Percentiles rank a stretch among this genome's conserved stretches.
Evolutionary conservation across 164 flowering plant species (phyloP).

Genomic region (Vitis amurensis): DNA sequence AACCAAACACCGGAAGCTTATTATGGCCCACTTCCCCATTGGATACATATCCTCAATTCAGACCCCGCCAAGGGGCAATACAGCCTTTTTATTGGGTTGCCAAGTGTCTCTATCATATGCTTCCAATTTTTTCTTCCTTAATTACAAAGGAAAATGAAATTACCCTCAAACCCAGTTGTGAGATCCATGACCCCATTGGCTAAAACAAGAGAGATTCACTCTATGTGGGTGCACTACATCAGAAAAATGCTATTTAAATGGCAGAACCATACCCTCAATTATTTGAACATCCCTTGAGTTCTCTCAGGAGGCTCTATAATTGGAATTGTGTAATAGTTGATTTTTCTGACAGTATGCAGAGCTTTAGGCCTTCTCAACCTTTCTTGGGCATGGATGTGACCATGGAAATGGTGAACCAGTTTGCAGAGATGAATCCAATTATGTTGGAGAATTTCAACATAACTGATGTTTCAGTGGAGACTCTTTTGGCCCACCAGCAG

Average conservation of each 20-base stretch:
- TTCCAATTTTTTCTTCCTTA: constrained; percentile 15
- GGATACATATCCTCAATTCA: background rate
- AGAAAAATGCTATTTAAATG: background rate
- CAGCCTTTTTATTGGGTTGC: background rate
- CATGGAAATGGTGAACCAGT: constrained; percentile 11
- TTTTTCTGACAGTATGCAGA: constrained; percentile 11
- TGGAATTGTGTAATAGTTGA: constrained; percentile 6
- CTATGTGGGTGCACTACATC: background rate
- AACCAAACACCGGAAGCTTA: background rate
- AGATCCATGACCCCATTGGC: background rate
- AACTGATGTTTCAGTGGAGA: constrained; percentile 8
- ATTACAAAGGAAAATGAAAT: constrained; percentile 10
- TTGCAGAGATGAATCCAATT: constrained; percentile 1
- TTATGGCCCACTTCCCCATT: background rate
- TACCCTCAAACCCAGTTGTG: background rate
- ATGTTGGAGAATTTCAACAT: constrained; percentile 7
- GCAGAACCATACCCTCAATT: background rate
- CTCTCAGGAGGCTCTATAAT: background rate
- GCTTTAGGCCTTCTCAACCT: background rate
- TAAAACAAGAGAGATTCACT: too few relatives aligned
- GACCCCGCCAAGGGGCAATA: background rate
- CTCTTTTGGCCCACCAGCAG: constrained; percentile 16
- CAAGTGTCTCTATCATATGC: background rate
- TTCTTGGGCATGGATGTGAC: constrained; percentile 11
- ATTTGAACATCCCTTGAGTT: background rate